phyloP scores from a whole-genome alignment of 306 rosid species.

The Boehmeria nivea region DNA sequence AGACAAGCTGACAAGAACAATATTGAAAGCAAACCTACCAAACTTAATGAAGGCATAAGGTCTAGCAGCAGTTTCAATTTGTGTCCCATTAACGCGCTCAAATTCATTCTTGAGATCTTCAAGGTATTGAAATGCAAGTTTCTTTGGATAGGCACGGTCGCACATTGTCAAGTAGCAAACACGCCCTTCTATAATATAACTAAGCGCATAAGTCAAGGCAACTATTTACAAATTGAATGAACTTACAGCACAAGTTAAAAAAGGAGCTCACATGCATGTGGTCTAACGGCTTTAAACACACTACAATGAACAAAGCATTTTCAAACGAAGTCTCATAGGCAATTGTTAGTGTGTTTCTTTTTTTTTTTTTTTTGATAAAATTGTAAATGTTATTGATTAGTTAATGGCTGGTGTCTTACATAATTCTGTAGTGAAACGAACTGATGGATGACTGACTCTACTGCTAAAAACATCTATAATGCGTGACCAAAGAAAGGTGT shows the following conservation, averaged over 20 bases:
- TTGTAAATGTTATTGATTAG: too few relatives aligned
- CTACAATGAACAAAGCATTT: too few relatives aligned
- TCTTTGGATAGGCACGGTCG: conserved; percentile 96
- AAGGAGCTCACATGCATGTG: neutral
- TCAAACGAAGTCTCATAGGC: too few relatives aligned
- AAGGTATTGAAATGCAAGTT: conserved; percentile 98
- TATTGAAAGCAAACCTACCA: conserved; percentile 45
- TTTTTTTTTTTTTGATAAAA: too few relatives aligned
- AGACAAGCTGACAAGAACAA: conserved; percentile 2
- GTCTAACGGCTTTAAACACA: too few relatives aligned
- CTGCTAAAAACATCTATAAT: too few relatives aligned
- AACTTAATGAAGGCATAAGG: conserved; percentile 99
- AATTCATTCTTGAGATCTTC: conserved; percentile 96
- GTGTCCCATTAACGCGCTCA: conserved; percentile 86
- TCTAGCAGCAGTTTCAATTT: conserved; percentile 98
- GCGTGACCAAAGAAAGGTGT: too few relatives aligned
- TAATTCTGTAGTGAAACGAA: too few relatives aligned
- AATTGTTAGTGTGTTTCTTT: too few relatives aligned
- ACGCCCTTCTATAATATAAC: conserved; percentile 91
- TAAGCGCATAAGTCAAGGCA: conserved; percentile 56
- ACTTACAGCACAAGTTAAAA: neutral
- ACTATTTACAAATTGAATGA: conserved; percentile 9
- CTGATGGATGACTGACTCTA: too few relatives aligned
- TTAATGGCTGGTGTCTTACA: too few relatives aligned
- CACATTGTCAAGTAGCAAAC: conserved; percentile 99